Evolutionary conservation across 2,329 filamentous ascomycete species (phyloP), one percentile per base, ranked within the genome.

Genomic region (Trichophyton verrucosum): DNA sequence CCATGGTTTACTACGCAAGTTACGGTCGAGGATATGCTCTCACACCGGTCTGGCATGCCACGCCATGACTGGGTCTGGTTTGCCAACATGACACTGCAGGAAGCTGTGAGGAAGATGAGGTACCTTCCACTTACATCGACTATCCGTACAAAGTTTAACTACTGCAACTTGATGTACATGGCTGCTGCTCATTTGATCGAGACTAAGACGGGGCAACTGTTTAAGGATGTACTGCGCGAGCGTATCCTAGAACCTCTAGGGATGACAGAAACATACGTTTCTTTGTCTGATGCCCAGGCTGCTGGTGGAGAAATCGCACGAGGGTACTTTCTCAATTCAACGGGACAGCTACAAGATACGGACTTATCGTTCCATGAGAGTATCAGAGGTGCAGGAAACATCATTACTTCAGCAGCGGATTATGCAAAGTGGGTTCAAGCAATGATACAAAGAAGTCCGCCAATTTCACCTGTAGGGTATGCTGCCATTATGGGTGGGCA

Each of bases 101-200:
- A 77, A 49, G 67, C 74, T 44, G 72, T 75, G 15, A 70, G 72
- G 27, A 70, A 67, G 38, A 65, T 82, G 59, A 74, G 77, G 2
- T 66, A 80, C 64, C 69, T 81, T 3, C 74, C 72, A 1, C 67
- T 77, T 42, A 75, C 69, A 6, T 68, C 70, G 4, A 64, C 74
- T 30, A 69, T 78, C 17, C 73, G 79, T 11, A 75, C 74, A 0
- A 69, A 65, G 9, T 80, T 68, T 57, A 74, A 79, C 63, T 83
- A 83, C 68, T 77, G 74, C 71, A 83, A 83, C 65, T 68, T 79
- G 22, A 79, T 82, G 76, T 83, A 73, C 66, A 74, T 76, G 40
- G 75, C 75, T 0, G 75, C 77, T 0, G 70, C 75, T n/a, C 74
- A 81, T 65, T 70, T 73, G 2, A 66, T 81, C 6, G 74, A 82